Base-by-base conservation (phyloP, 306 rosid species). In the Castanea crenata region DNA sequence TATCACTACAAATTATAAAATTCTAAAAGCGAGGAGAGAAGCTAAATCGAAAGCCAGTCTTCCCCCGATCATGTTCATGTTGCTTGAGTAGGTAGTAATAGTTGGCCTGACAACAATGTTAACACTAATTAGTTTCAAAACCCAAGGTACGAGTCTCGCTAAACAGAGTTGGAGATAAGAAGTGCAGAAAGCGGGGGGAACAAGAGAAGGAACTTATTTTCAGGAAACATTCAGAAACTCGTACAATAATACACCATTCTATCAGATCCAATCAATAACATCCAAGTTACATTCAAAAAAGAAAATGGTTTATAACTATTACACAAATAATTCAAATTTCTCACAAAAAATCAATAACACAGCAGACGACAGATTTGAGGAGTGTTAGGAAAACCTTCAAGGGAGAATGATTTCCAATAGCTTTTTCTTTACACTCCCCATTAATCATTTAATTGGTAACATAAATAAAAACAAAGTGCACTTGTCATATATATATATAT, bases 1-100 rank as follows among this genome's bases (percentile, higher is more conserved):
- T 31, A 59, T 35, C 64, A 13, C 5, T 13, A 25, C 55, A 46
- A 69, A 75, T 15, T 61, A 79, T 76, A 74, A 27, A 68, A 73
- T 69, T 73, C 84, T 88, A 92, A 35, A 89, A 90, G 23, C 97
- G 94, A 78, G 97, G 90, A 72, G 98, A 96, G 87, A 96, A 74
- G 90, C 93, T 93, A 87, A 96, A 91, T 81, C 98, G 91, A 85
- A 96, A 93, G 81, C 99, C 99, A 65, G 91, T 85, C 89, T 93
- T 93, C 67, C 96, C 97, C 27, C 90, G 85, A 69, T 96, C 98
- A 13, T 87, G 87, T 72, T 87, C 96, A 78, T 71, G 81, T 82
- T 90, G 90, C 94, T 75, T 89, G 80, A 96, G 89, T 69, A 91
- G 75, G 84, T 88, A 70, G 86, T 90, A 91, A 87, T 80, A 96